Conservation (phyloP, 805 yeast species). For the Wickerhamiella dianesei region DNA sequence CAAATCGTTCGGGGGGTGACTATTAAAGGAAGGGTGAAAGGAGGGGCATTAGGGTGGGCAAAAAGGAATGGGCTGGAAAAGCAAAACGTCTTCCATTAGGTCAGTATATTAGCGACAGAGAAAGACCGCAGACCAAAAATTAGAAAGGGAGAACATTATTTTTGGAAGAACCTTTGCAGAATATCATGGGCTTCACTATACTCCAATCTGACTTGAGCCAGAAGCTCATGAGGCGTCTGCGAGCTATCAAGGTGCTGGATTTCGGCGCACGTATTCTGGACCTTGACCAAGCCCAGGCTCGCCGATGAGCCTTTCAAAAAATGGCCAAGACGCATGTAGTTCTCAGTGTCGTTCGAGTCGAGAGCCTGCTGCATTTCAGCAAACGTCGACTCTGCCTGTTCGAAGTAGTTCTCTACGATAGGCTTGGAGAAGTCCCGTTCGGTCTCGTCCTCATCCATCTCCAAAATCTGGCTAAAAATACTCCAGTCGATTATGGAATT, state of each 20-base stretch:
- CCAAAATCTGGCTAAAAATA: constrained; percentile 72
- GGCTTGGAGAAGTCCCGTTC: constrained; percentile 69
- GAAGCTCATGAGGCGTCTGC: constrained; percentile 21
- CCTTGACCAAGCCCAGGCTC: constrained; percentile 70
- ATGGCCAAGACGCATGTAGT: constrained; percentile 71
- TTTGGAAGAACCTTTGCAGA: constrained; percentile 21
- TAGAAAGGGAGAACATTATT: background rate
- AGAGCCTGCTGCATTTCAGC: constrained; percentile 49
- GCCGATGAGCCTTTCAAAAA: constrained; percentile 93
- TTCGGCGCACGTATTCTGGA: constrained; percentile 79
- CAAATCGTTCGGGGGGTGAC: background rate
- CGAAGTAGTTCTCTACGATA: constrained; percentile 70
- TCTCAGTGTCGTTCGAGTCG: constrained; percentile 31
- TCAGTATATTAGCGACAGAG: too few relatives aligned
- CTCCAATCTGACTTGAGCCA: constrained; percentile 24
- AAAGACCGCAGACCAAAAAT: background rate
- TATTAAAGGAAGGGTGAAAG: background rate
- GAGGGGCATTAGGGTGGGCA: background rate
- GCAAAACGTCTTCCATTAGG: too few relatives aligned
- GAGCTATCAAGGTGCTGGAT: constrained; percentile 79
- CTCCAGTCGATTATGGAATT: constrained; percentile 59
- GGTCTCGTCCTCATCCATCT: constrained; percentile 88
- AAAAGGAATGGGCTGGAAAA: too few relatives aligned
- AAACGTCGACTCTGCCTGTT: constrained; percentile 76
- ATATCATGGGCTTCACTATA: constrained; percentile 24